Evolutionary conservation across 2,329 filamentous ascomycete species (phyloP).

Genomic region (Lasiodiplodia citricola): DNA sequence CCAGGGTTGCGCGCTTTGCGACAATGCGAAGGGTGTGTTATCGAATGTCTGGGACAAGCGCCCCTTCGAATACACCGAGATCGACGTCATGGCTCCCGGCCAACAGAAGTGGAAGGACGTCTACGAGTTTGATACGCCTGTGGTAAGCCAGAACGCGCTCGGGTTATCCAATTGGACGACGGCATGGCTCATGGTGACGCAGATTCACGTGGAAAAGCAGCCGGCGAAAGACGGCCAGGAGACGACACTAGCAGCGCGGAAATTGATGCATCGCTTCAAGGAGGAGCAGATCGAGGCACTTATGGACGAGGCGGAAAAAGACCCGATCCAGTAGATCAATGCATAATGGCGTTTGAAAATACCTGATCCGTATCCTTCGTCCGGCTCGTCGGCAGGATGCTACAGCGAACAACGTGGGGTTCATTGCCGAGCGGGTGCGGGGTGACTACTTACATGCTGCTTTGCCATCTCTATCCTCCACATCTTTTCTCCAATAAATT

Average conservation of each 20-base stretch:
- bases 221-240: conserved; percentile 44
- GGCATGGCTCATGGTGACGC: conserved; percentile 8
- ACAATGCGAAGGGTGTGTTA: conserved; percentile 69
- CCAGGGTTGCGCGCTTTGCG: conserved; percentile 72
- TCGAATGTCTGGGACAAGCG: conserved; percentile 70
- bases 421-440: conserved; percentile 24
- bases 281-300: conserved; percentile 68
- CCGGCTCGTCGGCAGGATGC: conserved; percentile 26
- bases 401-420: conserved; percentile 24
- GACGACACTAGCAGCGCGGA: conserved; percentile 65
- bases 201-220: conserved; percentile 67
- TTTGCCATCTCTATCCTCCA: neutral
- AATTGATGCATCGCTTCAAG: conserved; percentile 80
- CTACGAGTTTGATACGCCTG: conserved; percentile 83
- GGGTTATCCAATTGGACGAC: neutral
- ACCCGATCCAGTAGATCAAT: conserved; percentile 2
- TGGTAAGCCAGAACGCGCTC: conserved; percentile 57
- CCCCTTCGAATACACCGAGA: conserved; percentile 71
- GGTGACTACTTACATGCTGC: conserved; percentile 7
- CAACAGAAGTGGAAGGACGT: conserved; percentile 70
- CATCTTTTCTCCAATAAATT: neutral
- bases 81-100: conserved; percentile 70
- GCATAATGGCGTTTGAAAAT: conserved; percentile 15
- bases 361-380: neutral
- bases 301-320: conserved; percentile 63